phyloP scores from a whole-genome alignment of 257 asterid genomes.

The Avicennia marina region DNA sequence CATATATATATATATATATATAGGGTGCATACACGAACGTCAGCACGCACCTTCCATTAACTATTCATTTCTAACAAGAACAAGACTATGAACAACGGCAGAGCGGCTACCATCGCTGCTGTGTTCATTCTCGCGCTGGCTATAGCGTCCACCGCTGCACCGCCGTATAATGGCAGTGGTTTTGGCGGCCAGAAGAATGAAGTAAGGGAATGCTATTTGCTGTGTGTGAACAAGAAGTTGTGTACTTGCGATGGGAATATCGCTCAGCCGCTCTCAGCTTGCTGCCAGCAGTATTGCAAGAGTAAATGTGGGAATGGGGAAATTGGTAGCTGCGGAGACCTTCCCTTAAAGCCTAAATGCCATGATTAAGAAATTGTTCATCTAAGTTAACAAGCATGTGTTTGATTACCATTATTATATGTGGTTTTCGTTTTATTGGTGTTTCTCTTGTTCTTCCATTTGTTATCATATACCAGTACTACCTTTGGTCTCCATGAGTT shows the following conservation, averaged over 20 bases:
- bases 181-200: background rate
- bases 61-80: too few relatives aligned
- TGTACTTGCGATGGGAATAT: background rate
- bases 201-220: background rate
- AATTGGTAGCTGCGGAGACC: background rate
- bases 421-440: too few relatives aligned
- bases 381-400: too few relatives aligned
- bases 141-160: background rate
- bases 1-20: background rate
- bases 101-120: background rate
- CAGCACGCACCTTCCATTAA: too few relatives aligned
- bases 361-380: too few relatives aligned
- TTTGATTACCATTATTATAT: too few relatives aligned
- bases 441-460: too few relatives aligned
- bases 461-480: too few relatives aligned
- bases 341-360: conserved; percentile 2
- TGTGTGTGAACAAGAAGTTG: conserved; percentile 1
- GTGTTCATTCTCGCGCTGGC: background rate
- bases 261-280: background rate
- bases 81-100: background rate
- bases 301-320: background rate
- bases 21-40: too few relatives aligned
- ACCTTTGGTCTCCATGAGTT: too few relatives aligned
- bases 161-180: background rate
- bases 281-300: background rate